Evolutionary conservation across 306 rosid species (phyloP), one percentile per base, ranked within the genome.

Genomic region (Cucurbita pepo): DNA sequence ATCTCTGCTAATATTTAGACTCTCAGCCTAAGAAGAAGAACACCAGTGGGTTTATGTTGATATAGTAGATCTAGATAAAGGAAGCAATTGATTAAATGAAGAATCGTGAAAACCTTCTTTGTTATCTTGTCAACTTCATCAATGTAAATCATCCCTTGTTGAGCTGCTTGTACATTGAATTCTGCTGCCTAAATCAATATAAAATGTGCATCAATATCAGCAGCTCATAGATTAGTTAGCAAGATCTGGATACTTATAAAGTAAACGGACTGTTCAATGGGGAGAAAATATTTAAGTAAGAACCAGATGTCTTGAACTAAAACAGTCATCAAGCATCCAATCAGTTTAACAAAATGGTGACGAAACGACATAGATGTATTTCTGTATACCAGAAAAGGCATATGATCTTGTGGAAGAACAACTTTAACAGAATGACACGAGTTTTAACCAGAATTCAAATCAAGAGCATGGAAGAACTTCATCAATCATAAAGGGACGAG

Each of bases 71-170:
- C 54, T 47, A 57, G 5, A 38, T 73, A 52, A 54, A 66, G 67
- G 21, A 47, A 76, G 63, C 25, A 30, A 64, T 40, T 37, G 58
- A n/a, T 64, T 51, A 19, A 36, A 14, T 18, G 19, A 69, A 72
- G 22, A 36, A 69, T 10, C 57, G 21, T 22, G 53, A 58, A 54
- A 78, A 93, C 98, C 98, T 93, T 93, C 87, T 90, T 93, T n/a
- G 98, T 93, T 87, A 90, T 93, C 85, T 93, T 90, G 91, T 93
- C 98, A 85, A 93, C 97, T 93, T 93, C 98, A 75, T 93, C 98
- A 22, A 90, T 90, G 83, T 93, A 93, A 80, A 93, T 87, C 65
- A 93, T 93, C 81, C 98, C 98, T 80, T 93, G 98, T 81, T 93
- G 98, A 78, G 98, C 97, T 13, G 98, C 98, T 81, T 88, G 91